phyloP scores from a whole-genome alignment of 306 rosid genomes.

The Corylus heterophylla region DNA sequence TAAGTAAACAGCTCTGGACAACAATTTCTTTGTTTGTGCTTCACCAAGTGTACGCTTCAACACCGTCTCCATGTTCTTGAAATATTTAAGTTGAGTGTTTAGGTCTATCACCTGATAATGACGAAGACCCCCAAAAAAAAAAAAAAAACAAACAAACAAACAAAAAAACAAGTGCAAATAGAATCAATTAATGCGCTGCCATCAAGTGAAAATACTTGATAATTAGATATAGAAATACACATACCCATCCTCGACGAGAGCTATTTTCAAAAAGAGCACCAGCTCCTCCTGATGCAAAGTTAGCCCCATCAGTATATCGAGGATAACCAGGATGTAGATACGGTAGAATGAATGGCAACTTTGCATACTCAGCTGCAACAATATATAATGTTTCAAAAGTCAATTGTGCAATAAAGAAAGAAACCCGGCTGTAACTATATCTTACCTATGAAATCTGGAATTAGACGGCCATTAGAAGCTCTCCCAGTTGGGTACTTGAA shows the following conservation, averaged over 20 bases:
- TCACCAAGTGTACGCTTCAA: constrained; percentile 24
- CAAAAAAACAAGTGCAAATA: not conserved
- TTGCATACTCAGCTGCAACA: constrained; percentile 49
- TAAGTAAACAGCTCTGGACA: constrained; percentile 35
- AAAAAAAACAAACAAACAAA: not conserved
- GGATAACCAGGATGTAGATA: constrained; percentile 41
- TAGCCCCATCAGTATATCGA: constrained; percentile 39
- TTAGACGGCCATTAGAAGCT: constrained; percentile 42
- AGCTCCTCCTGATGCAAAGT: constrained; percentile 64
- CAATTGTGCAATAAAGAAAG: not conserved
- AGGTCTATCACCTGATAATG: constrained; percentile 34
- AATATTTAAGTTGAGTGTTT: constrained; percentile 24
- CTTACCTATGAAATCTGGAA: constrained; percentile 59
- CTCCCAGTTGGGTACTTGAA: constrained; percentile 50
- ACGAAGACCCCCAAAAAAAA: not conserved
- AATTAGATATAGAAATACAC: not conserved
- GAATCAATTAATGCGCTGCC: not conserved
- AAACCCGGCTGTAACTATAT: not conserved
- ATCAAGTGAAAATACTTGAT: not conserved
- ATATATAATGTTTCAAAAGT: not conserved
- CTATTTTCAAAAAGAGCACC: constrained; percentile 49
- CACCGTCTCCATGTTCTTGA: constrained; percentile 12
- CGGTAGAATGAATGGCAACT: constrained; percentile 44
- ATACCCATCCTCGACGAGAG: constrained; percentile 34
- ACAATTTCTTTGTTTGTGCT: constrained; percentile 17